phyloP scores from a whole-genome alignment of 345 rosid species.

The Erysimum cheiranthoides region DNA sequence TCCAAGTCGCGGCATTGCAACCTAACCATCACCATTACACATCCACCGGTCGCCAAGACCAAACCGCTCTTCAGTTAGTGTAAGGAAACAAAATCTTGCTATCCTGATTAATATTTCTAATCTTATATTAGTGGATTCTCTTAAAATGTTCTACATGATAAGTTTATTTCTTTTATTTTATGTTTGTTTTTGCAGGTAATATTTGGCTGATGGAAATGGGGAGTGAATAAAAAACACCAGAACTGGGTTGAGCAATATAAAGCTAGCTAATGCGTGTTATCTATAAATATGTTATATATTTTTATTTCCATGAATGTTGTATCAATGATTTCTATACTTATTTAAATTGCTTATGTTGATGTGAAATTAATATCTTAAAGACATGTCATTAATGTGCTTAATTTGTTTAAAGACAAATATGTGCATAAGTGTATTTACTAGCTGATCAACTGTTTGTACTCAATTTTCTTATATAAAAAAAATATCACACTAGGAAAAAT shows the following conservation, averaged over 20 bases:
- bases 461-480: neutral
- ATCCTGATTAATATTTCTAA: neutral
- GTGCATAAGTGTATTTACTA: conserved; percentile 24
- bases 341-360: conserved; percentile 31
- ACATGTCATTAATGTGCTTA: conserved; percentile 29
- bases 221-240: conserved; percentile 44
- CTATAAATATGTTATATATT: conserved; percentile 7
- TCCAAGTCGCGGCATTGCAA: conserved; percentile 83
- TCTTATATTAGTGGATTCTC: neutral
- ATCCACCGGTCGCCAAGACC: conserved; percentile 56
- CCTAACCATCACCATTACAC: conserved; percentile 65
- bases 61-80: conserved; percentile 86
- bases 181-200: conserved; percentile 43
- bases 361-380: conserved; percentile 28
- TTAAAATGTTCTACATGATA: neutral
- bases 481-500: neutral
- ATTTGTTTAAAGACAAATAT: conserved; percentile 23
- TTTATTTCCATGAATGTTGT: conserved; percentile 37
- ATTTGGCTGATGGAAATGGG: conserved; percentile 24
- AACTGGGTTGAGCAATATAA: conserved; percentile 39
- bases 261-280: conserved; percentile 35
- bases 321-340: conserved; percentile 19
- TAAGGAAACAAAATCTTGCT: conserved; percentile 45
- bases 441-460: neutral
- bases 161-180: neutral